Evolutionary conservation across 208 protist genomes (phyloP).

Genomic region (Wallacemonas collosoma): DNA sequence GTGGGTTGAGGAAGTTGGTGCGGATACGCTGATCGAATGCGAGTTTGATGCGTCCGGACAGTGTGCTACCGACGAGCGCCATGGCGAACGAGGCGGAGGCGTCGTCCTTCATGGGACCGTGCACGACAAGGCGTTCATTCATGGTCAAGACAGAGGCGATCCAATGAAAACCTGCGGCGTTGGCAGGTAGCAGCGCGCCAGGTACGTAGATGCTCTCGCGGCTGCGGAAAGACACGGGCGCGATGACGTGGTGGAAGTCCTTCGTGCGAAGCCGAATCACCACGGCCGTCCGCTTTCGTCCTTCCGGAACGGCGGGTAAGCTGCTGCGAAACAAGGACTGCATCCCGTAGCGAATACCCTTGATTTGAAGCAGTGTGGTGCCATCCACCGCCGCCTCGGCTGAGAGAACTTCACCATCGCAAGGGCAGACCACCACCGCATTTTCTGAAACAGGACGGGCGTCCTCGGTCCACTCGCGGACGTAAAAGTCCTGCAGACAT

Average conservation of each 20-base stretch:
- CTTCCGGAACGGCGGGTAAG: slow-evolving; percentile 21
- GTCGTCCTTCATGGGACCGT: slow-evolving; percentile 33
- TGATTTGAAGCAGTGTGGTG: slow-evolving; percentile 71
- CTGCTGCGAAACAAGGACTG: slow-evolving; percentile 55
- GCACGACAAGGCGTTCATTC: slow-evolving; percentile 83
- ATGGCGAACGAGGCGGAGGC: slow-evolving; percentile 33
- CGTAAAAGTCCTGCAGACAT: slow-evolving; percentile 84
- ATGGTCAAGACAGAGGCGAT: slow-evolving; percentile 67
- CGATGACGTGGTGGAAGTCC: slow-evolving; percentile 87
- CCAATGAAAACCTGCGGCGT: slow-evolving; percentile 73
- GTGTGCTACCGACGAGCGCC: slow-evolving; percentile 76
- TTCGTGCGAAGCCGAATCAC: slow-evolving; percentile 63
- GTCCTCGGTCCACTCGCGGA: slow-evolving; percentile 51
- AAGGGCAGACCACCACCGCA: slow-evolving; percentile 54
- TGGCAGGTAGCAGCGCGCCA: slow-evolving; percentile 68
- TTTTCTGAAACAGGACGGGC: slow-evolving; percentile 38
- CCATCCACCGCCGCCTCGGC: slow-evolving; percentile 32
- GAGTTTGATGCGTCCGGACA: slow-evolving; percentile 69
- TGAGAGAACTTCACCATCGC: slow-evolving; percentile 71
- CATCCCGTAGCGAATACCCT: slow-evolving; percentile 72
- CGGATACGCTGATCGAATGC: slow-evolving; percentile 66
- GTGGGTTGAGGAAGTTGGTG: slow-evolving; percentile 84
- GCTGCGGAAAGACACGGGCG: slow-evolving; percentile 52
- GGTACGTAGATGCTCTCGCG: slow-evolving; percentile 77
- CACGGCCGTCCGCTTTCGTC: slow-evolving; percentile 59